A percentile compares a stretch with the other conserved stretches of the same genome.
These are phyloP conservation scores for Desmodesmus armatus DNA, from an alignment of 139 green algal genomes.

Conservation along the genomic window DNA sequence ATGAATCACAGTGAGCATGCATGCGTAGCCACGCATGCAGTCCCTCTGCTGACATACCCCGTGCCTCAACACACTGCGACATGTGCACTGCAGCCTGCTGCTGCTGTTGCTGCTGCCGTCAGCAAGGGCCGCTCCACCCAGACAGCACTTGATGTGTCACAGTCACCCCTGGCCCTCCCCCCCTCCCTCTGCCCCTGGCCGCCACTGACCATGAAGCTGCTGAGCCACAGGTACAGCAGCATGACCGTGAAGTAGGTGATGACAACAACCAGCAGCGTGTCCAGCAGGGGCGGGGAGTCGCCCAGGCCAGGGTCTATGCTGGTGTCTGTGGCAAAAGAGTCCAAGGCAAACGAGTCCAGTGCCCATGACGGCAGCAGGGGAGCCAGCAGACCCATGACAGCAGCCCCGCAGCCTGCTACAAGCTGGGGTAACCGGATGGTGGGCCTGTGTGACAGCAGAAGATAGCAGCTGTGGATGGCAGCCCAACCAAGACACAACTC, in stretches of 20 bases:
- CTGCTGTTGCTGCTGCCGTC: background rate
- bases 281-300: constrained; percentile 22
- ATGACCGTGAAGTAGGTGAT: constrained; percentile 40
- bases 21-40: too few species aligned
- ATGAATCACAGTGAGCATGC: background rate
- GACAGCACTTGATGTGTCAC: background rate
- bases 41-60: too few species aligned
- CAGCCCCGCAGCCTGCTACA: constrained; percentile 26
- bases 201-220: constrained; percentile 18
- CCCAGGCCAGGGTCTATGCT: background rate
- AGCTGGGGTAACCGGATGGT: too few species aligned
- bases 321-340: background rate
- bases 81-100: too few species aligned
- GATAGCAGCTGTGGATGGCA: too few species aligned
- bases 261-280: constrained; percentile 33
- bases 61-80: too few species aligned
- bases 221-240: constrained; percentile 42
- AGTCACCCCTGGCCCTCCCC: background rate
- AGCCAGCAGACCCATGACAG: background rate
- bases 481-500: too few species aligned
- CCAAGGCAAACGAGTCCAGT: constrained; percentile 4
- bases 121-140: background rate
- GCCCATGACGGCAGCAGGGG: constrained; percentile 19
- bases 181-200: background rate
- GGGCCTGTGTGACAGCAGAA: too few species aligned